Evolutionary conservation across 2,329 filamentous ascomycete species (phyloP), one percentile per base, ranked within the genome.

Genomic region (Aspergillus aculeatus): DNA sequence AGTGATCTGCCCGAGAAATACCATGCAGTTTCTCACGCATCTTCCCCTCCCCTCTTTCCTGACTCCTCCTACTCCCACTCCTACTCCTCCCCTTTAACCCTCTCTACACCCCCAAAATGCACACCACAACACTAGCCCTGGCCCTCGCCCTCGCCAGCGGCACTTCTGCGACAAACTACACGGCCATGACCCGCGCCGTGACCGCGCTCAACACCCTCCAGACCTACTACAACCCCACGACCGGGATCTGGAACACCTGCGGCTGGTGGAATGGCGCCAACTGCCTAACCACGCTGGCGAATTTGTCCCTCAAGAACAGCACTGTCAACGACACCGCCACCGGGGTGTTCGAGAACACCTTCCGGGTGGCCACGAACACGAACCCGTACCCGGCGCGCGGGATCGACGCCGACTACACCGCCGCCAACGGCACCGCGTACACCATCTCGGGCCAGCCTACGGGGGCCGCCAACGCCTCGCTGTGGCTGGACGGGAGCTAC

Each of bases 231-330:
- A 82, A 88, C 68, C 59, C 73, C 2, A 68, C 70, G 5, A 85
- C 81, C 1, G 89, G 89, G 3, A 77, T 89, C 12, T 91, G 86
- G 86, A 75, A 84, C 57, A 82, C 82, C 0, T 81, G 83, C 7
- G 82, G 82, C n/a, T 92, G 89, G 89, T 92, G 89, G 89, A 90
- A 91, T 69, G 83, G 83, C 56, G 89, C 84, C 49, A 91, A 90
- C 69, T 81, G 82, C 59, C 76, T 91, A 60, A 89, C 86, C 0
- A 82, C 81, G 3, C 73, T 91, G 19, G 83, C 81, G 54, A 85
- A 90, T 58, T 73, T 84, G 24, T 77, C 78, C 7, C 71, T 72
- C 1, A 73, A n/a, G 1, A 44, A 44, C 38, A 16, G 16, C 3
- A 44, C 14, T 3, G 16, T 44, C 38, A 19, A 44, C 16, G 38